A percentile compares a stretch with the other conserved stretches of the same genome.
Conservation (phyloP, 2,329 filamentous ascomycete species). For the Stagonosporopsis vannaccii region DNA sequence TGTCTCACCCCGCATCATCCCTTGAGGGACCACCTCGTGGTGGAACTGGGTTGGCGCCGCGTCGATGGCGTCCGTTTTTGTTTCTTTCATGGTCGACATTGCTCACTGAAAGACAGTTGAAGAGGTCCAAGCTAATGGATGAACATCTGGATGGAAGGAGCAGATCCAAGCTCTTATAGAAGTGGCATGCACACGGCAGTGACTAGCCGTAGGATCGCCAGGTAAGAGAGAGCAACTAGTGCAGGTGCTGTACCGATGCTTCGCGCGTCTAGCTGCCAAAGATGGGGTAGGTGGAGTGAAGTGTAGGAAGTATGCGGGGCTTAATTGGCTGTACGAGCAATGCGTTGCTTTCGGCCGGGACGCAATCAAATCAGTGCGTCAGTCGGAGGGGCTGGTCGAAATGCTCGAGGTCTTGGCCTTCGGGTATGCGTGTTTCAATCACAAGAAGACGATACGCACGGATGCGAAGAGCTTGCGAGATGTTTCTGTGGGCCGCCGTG, state of each 20-base stretch:
- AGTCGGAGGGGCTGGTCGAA: neutral
- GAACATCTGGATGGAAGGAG: neutral
- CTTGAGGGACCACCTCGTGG: conserved; percentile 30
- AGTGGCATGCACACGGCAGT: neutral
- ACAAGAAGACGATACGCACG: conserved; percentile 6
- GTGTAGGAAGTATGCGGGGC: neutral
- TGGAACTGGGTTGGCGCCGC: conserved; percentile 29
- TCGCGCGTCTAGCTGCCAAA: neutral
- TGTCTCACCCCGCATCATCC: conserved; percentile 13
- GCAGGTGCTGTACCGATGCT: neutral
- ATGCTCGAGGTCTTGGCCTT: conserved; percentile 8
- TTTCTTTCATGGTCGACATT: conserved; percentile 15
- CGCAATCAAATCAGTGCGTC: neutral
- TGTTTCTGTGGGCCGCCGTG: conserved; percentile 25
- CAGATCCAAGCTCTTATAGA: conserved; percentile 6
- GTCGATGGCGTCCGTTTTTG: conserved; percentile 29
- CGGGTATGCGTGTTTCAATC: conserved; percentile 4
- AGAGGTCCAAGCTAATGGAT: conserved; percentile 12
- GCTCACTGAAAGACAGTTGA: conserved; percentile 1
- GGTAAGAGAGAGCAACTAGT: neutral
- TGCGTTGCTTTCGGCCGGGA: neutral
- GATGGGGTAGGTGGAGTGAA: neutral
- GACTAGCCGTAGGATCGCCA: neutral
- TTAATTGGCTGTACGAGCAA: conserved; percentile 1
- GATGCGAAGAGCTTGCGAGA: conserved; percentile 20